A percentile compares a stretch with the other conserved stretches of the same genome.
Evolutionary conservation across 78 protist species (phyloP).

Genomic region (Capsaspora owczarzaki): DNA sequence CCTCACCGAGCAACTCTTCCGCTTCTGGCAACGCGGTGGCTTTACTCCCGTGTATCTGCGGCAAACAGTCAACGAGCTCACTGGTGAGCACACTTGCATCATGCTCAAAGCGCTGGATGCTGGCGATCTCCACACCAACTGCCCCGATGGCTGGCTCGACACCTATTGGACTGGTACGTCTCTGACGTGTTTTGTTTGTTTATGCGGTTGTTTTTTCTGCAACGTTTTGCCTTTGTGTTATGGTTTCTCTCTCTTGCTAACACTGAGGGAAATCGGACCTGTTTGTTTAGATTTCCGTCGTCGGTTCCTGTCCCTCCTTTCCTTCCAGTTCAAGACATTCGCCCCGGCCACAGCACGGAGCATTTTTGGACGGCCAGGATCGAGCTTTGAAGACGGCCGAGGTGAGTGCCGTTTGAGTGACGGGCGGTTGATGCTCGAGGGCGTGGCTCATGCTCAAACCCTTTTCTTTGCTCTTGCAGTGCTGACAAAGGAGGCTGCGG

Average conservation of each 20-base stretch:
- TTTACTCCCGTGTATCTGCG: constrained; percentile 76
- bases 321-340: constrained; percentile 25
- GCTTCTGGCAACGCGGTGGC: constrained; percentile 75
- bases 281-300: constrained; percentile 24
- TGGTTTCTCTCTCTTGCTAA: no score
- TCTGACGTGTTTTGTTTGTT: background rate
- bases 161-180: background rate
- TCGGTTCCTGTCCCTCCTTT: constrained; percentile 48
- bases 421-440: no score
- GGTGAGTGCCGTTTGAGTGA: background rate
- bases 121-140: background rate
- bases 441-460: no score
- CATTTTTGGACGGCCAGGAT: constrained; percentile 1
- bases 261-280: no score
- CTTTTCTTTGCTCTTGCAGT: constrained; percentile 22
- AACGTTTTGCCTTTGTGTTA: no score
- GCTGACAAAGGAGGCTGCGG: background rate
- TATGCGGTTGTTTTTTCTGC: background rate
- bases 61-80: constrained; percentile 82
- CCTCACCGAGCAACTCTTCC: constrained; percentile 63
- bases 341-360: constrained; percentile 11
- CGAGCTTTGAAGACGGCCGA: background rate
- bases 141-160: constrained; percentile 24
- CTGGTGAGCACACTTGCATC: constrained; percentile 96
- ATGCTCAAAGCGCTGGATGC: constrained; percentile 56